Evolutionary conservation across 2,329 filamentous ascomycete species (phyloP), one percentile per base, ranked within the genome.

Genomic region (Epichloe aotearoae): DNA sequence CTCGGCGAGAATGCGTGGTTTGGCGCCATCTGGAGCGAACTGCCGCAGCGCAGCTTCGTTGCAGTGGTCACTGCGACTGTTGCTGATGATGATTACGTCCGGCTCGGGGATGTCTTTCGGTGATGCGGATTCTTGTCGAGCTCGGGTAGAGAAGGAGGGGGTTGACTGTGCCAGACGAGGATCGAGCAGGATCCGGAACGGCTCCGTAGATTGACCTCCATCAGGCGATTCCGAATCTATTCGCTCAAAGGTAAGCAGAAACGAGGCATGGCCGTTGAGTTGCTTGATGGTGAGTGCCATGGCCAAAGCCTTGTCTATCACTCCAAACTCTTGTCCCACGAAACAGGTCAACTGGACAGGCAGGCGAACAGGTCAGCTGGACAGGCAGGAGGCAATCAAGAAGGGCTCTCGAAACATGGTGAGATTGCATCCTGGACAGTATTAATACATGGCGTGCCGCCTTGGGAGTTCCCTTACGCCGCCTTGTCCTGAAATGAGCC

Each of bases 111-210:
- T 59, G 42, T 72, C 64, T 19, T 60, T 53, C 5, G 73, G 62
- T 1, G 72, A 66, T 52, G 87, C 73, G 56, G 76, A 80, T 44
- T 80, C 69, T 26, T 70, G 69, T 17, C 71, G 64, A 42, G 70
- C 79, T 55, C 80, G 80, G 44, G 71, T 72, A 2, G 80, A 10
- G 1, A 8, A 30, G 26, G 26, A 30, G 26, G 26, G 26, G 26
- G 26, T 10, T 30, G 76, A 68, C 0, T 81, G 80, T 11, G 72
- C 70, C 34, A 87, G 72, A 80, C 83, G 88, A 3, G 86, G 85
- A 62, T 90, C 84, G 47, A 88, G 66, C 40, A 89, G 73, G 49
- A 89, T 75, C 15, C 76, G 80, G 63, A 84, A 88, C 4, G 76
- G 73, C 47, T 70, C 70, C 10, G 50, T 26, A n/a, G 46, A 46